phyloP scores from a whole-genome alignment of 805 yeast species.

The Lachancea waltii region DNA sequence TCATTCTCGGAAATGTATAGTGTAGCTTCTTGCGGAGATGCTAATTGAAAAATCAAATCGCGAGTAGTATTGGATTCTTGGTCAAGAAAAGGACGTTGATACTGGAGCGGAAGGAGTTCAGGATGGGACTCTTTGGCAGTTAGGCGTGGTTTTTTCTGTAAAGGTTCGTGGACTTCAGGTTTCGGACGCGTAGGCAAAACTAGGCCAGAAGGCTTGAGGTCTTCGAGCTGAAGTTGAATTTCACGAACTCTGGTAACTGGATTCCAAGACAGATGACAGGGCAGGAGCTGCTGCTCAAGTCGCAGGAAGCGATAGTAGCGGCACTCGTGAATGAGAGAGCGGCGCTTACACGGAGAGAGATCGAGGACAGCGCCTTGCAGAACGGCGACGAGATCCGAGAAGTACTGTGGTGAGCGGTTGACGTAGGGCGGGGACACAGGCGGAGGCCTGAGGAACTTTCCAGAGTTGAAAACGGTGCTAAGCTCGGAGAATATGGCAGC shows the following conservation, averaged over 20 bases:
- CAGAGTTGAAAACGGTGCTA: slow-evolving; percentile 33
- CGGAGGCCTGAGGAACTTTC: slow-evolving; percentile 65
- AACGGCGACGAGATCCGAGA: slow-evolving; percentile 47
- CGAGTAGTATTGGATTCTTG: slow-evolving; percentile 20
- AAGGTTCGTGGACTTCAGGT: slow-evolving; percentile 10
- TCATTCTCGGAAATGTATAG: slow-evolving; percentile 31
- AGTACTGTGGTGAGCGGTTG: slow-evolving; percentile 47
- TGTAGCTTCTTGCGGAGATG: slow-evolving; percentile 24
- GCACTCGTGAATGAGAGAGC: slow-evolving; percentile 58
- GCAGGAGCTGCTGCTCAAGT: slow-evolving; percentile 64
- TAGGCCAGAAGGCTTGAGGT: slow-evolving; percentile 39
- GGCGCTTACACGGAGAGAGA: slow-evolving; percentile 52
- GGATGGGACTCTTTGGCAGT: neutral
- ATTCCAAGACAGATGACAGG: slow-evolving; percentile 43
- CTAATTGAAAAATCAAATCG: slow-evolving; percentile 39
- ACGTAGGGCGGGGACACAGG: slow-evolving; percentile 54
- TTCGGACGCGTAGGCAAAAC: slow-evolving; percentile 6
- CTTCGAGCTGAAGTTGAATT: slow-evolving; percentile 45
- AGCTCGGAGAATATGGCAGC: slow-evolving; percentile 48
- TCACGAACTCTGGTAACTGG: slow-evolving; percentile 49
- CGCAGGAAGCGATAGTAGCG: slow-evolving; percentile 69
- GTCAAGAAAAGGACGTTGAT: slow-evolving; percentile 38
- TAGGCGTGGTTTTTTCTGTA: slow-evolving; percentile 14
- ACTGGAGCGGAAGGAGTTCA: slow-evolving; percentile 25
- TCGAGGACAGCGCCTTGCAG: slow-evolving; percentile 49